Evolutionary conservation across 2,329 filamentous ascomycete genomes (phyloP).

Genomic region (Cercospora citrullina): DNA sequence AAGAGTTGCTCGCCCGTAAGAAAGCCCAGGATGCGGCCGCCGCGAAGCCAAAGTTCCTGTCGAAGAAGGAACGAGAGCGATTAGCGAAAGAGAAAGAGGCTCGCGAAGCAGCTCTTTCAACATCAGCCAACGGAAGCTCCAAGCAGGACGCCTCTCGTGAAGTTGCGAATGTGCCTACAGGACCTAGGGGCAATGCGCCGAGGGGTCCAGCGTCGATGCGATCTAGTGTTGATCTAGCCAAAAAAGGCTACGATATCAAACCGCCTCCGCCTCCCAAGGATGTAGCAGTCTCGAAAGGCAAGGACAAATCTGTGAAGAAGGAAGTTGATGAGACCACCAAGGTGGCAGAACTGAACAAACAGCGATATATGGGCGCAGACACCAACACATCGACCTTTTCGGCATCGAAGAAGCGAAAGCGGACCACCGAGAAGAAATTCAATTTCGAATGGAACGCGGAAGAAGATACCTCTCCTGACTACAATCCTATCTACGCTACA

Average conservation of each 20-base stretch:
- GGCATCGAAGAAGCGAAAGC: slow-evolving; percentile 90
- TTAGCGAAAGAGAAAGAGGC: slow-evolving; percentile 74
- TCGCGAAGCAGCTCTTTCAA: slow-evolving; percentile 62
- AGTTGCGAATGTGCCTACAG: slow-evolving; percentile 3
- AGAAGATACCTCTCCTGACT: slow-evolving; percentile 84
- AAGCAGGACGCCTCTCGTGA: slow-evolving; percentile 14
- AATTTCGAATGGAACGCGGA: slow-evolving; percentile 98
- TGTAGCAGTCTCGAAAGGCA: slow-evolving; percentile 39
- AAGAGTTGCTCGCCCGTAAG: slow-evolving; percentile 82
- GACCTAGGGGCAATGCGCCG: slow-evolving; percentile 44
- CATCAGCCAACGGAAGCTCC: slow-evolving; percentile 48
- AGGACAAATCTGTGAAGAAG: slow-evolving; percentile 46
- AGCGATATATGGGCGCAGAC: slow-evolving; percentile 89
- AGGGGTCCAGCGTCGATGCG: slow-evolving; percentile 73
- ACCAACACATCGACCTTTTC: slow-evolving; percentile 86
- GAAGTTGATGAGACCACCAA: slow-evolving; percentile 54
- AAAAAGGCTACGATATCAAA: slow-evolving; percentile 54
- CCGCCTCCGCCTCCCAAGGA: slow-evolving; percentile 51
- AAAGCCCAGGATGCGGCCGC: slow-evolving; percentile 81
- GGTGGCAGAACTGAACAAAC: slow-evolving; percentile 71
- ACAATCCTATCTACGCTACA: slow-evolving; percentile 77
- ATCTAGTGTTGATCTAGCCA: slow-evolving; percentile 42
- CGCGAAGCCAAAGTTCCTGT: slow-evolving; percentile 83
- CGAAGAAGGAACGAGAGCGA: slow-evolving; percentile 77
- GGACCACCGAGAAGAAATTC: slow-evolving; percentile 94